Evolutionary conservation across 441 rosid species (phyloP).

Genomic region (Melianthus villosus): DNA sequence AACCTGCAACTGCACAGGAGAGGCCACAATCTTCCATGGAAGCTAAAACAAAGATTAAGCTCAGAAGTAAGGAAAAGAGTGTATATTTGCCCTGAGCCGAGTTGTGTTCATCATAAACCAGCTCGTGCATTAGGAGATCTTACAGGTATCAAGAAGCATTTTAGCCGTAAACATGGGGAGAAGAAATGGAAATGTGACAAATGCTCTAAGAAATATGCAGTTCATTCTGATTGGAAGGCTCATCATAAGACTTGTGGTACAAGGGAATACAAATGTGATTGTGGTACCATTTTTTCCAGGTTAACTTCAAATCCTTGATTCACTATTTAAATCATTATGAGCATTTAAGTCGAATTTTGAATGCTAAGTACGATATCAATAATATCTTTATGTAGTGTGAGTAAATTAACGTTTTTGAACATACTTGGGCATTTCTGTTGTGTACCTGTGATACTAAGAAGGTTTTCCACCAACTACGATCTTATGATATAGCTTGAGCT

Average conservation of each 20-base stretch:
- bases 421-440: no score
- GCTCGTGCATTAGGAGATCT: constrained; percentile 87
- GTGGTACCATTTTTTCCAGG: constrained; percentile 51
- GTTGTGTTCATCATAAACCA: constrained; percentile 71
- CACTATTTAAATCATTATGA: no score
- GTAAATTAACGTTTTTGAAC: no score
- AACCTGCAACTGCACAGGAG: constrained; percentile 80
- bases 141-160: constrained; percentile 88
- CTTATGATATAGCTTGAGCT: no score
- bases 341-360: no score
- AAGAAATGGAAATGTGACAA: constrained; percentile 92
- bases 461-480: no score
- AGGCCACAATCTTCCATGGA: constrained; percentile 95
- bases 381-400: no score
- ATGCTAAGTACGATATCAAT: no score
- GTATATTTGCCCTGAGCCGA: constrained; percentile 77
- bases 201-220: constrained; percentile 79
- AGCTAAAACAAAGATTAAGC: constrained; percentile 75
- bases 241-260: constrained; percentile 91
- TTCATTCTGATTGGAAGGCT: constrained; percentile 87
- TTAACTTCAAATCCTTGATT: no score
- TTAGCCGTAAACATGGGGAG: constrained; percentile 80
- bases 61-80: constrained; percentile 67
- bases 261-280: constrained; percentile 78
- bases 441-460: no score